Base-by-base conservation (phyloP, 2,329 filamentous ascomycete species). In the Zymoseptoria pseudotritici region DNA sequence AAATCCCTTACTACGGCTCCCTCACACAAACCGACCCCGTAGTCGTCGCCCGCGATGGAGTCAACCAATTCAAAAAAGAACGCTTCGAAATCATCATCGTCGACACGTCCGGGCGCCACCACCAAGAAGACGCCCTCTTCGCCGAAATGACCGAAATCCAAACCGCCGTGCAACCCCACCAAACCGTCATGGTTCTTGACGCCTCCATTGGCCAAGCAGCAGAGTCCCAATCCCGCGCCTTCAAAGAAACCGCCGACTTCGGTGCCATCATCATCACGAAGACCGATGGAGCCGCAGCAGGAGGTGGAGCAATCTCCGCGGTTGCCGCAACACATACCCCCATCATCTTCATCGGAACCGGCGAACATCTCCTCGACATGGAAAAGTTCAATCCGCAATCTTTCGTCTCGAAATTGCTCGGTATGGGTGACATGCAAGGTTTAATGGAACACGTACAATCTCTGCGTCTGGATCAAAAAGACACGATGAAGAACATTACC, bases 181-280 rank as follows among this genome's bases (percentile, higher is more conserved):
- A 99, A 79, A 99, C 94, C 0, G 96, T 99, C 76, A 95, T 99
- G 88, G 94, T 99, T 11, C 83, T 99, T 26, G 94, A 99, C 74
- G 89, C 93, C 24, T 96, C 90, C 36, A 99, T 99, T 67, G 94
- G 94, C 72, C 94, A 99, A 73, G 90, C 94, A 66, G 94, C 94
- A 6, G 94, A 99, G 76, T 86, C 90, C 1, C 94, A 99, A 73
- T 91, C 91, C 56, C 88, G 95, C 70, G 94, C 94, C 0, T 99
- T 99, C 84, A 99, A 99, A 75, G 91, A 96, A 66, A 90, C 92
- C 0, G 92, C 94, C 36, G 91, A 97, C 74, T 99, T 97, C 69
- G 94, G 94, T 72, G 91, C 94, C 65, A 99, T 99, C 70, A 96
- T 99, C 72, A 97, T 99, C 72, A 99, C 94, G 56, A 99, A 99